Conservation (phyloP, 257 asterid genomes). For the Solanum tacnaense region DNA sequence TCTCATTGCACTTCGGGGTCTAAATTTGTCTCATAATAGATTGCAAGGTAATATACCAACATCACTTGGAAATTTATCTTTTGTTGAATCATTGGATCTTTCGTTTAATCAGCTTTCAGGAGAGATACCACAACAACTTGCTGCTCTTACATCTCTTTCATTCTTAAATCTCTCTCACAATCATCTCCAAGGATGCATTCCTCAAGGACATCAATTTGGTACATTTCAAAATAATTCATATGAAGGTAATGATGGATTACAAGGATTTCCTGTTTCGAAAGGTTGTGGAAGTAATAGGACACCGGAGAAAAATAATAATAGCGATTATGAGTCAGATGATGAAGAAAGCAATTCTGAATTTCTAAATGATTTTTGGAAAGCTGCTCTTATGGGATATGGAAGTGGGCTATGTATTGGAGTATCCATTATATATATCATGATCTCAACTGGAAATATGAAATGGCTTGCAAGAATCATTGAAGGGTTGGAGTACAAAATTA, state of each 20-base stretch:
- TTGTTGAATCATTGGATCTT: neutral
- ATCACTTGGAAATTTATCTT: neutral
- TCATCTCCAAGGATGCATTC: neutral
- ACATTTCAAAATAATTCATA: neutral
- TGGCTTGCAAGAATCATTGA: neutral
- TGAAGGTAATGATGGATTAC: neutral
- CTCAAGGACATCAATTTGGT: neutral
- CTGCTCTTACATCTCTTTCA: neutral
- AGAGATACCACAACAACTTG: neutral
- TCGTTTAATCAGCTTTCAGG: neutral
- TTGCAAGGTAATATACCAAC: neutral
- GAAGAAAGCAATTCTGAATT: neutral
- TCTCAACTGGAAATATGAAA: neutral
- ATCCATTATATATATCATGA: neutral
- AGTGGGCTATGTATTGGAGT: neutral
- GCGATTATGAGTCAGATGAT: neutral
- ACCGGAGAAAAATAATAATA: neutral
- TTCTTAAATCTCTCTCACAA: neutral
- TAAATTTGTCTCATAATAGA: neutral
- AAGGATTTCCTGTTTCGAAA: neutral
- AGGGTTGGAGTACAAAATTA: neutral
- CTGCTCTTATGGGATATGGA: neutral
- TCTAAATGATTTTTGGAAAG: neutral
- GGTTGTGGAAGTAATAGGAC: neutral
- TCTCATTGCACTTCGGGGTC: neutral